phyloP scores from a whole-genome alignment of 768 basidiomycete genomes.

The Leccinum sublutescens region DNA sequence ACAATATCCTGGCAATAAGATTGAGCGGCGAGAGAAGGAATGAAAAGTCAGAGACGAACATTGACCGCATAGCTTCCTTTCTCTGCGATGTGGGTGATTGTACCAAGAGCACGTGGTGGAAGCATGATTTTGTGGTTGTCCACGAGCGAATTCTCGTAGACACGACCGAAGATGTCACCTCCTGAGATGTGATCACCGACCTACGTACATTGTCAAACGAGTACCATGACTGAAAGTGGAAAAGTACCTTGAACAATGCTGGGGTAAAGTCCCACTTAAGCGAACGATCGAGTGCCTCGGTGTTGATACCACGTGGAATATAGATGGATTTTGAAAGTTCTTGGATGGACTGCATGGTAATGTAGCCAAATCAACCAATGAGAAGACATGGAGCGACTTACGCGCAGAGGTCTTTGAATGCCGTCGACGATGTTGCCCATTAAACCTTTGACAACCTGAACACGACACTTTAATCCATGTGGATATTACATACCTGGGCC shows the following conservation, averaged over 20 bases:
- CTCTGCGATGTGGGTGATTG: constrained; percentile 89
- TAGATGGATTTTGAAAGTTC: constrained; percentile 98
- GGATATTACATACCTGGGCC: constrained; percentile 72
- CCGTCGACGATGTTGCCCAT: constrained; percentile 99
- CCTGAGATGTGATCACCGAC: constrained; percentile 97
- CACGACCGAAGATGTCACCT: constrained; percentile 92
- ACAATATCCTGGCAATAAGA: constrained; percentile 71
- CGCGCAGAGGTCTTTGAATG: constrained; percentile 88
- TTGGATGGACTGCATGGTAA: constrained; percentile 70
- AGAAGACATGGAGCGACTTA: constrained; percentile 37
- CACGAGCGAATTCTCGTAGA: constrained; percentile 97
- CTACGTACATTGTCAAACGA: constrained; percentile 36
- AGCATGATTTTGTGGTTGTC: constrained; percentile 98
- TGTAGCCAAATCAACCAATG: constrained; percentile 4
- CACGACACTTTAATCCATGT: background rate
- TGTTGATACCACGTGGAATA: constrained; percentile 98
- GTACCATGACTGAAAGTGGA: constrained; percentile 1
- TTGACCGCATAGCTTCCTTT: constrained; percentile 91
- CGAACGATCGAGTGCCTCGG: constrained; percentile 84
- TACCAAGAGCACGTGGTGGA: constrained; percentile 89
- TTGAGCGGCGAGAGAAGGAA: background rate
- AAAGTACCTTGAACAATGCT: constrained; percentile 63
- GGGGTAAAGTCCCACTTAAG: constrained; percentile 96
- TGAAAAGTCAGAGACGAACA: constrained; percentile 44
- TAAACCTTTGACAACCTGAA: constrained; percentile 54